phyloP scores from a whole-genome alignment of 768 basidiomycete genomes.

The Collybia sp. region DNA sequence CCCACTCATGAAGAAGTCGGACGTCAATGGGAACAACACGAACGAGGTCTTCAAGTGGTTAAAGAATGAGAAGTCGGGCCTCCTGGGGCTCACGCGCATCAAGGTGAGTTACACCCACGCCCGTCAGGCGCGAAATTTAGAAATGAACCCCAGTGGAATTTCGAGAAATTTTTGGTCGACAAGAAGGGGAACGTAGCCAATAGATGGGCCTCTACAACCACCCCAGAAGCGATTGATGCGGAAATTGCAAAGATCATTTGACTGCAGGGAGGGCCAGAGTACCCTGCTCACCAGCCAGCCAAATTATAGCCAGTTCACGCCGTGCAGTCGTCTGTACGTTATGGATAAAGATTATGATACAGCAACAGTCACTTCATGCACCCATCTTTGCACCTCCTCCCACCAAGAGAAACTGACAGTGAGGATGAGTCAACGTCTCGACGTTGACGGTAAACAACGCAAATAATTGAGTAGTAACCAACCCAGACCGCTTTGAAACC shows the following conservation, averaged over 20 bases:
- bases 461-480: no score
- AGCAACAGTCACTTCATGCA: no score
- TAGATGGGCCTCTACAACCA: slow-evolving; percentile 74
- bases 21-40: slow-evolving; percentile 84
- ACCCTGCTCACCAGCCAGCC: no score
- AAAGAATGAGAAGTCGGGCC: slow-evolving; percentile 72
- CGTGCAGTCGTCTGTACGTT: no score
- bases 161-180: slow-evolving; percentile 85
- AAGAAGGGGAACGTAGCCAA: slow-evolving; percentile 71
- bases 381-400: no score
- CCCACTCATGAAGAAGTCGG: slow-evolving; percentile 88
- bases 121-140: background rate
- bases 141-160: slow-evolving; percentile 64
- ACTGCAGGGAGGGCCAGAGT: slow-evolving; percentile 4
- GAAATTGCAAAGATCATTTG: slow-evolving; percentile 61
- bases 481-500: no score
- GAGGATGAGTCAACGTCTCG: no score
- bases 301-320: no score
- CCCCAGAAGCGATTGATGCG: slow-evolving; percentile 57
- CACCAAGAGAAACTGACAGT: no score
- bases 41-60: slow-evolving; percentile 86
- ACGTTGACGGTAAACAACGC: no score
- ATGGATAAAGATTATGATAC: no score
- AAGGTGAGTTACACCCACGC: slow-evolving; percentile 45
- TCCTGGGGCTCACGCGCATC: slow-evolving; percentile 68